These are phyloP conservation scores for Avena sativa DNA, from an alignment of 176 grass and related monocot genomes.

Conservation along the genomic window DNA sequence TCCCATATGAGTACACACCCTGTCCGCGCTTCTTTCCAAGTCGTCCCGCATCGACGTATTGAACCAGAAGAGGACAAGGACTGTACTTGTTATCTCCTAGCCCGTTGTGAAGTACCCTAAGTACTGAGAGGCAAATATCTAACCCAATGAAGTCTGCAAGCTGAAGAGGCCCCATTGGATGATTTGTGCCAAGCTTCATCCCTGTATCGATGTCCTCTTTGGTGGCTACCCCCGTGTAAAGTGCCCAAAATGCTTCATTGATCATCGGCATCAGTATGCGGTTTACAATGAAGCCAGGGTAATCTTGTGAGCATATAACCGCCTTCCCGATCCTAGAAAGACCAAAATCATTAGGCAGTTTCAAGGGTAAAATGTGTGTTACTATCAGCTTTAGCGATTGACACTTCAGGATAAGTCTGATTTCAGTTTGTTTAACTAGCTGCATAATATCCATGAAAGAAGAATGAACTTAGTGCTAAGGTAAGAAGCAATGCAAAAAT, in stretches of 20 bases:
- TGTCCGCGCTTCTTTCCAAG: constrained; percentile 77
- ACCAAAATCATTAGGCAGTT: constrained; percentile 21
- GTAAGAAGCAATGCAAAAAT: background rate
- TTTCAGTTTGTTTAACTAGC: background rate
- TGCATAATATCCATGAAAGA: background rate
- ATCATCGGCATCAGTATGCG: constrained; percentile 97
- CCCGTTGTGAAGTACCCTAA: constrained; percentile 78
- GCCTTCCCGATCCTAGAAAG: constrained; percentile 74
- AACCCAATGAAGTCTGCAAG: constrained; percentile 93
- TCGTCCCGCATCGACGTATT: constrained; percentile 91
- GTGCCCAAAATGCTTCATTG: constrained; percentile 85
- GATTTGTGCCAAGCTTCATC: constrained; percentile 96
- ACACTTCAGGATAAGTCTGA: background rate
- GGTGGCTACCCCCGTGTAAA: constrained; percentile 84
- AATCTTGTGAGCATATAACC: constrained; percentile 90
- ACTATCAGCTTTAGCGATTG: background rate
- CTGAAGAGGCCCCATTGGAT: constrained; percentile 92
- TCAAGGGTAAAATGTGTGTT: background rate
- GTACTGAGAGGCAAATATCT: constrained; percentile 92
- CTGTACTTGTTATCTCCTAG: constrained; percentile 92
- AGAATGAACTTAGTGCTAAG: background rate
- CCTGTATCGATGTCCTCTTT: constrained; percentile 94
- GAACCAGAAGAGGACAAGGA: constrained; percentile 90
- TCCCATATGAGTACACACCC: constrained; percentile 78
- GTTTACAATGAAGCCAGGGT: constrained; percentile 95